A percentile compares a stretch with the other conserved stretches of the same genome.
Conservation (phyloP, 2,329 filamentous ascomycete species). For the Lachnellula occidentalis region DNA sequence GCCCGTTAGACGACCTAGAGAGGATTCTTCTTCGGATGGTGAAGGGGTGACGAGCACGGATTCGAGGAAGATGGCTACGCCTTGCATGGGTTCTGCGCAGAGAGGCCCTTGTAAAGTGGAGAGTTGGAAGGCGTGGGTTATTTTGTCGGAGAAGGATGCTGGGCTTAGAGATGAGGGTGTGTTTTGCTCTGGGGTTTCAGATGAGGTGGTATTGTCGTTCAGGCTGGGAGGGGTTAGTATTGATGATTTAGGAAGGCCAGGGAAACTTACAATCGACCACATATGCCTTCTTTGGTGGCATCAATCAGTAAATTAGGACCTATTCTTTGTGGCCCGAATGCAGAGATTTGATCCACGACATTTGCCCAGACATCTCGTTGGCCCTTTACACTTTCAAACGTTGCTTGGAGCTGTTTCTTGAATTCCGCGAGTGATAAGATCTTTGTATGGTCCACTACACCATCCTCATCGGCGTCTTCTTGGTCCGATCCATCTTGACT, state of each 20-base stretch:
- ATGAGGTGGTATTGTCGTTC: conserved; percentile 17
- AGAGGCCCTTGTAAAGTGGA: conserved; percentile 83
- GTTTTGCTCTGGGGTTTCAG: conserved; percentile 26
- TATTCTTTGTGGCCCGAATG: conserved; percentile 79
- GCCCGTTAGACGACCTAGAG: conserved; percentile 76
- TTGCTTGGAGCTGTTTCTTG: conserved; percentile 61
- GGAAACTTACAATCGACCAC: conserved; percentile 59
- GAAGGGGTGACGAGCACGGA: conserved; percentile 59
- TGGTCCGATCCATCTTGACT: conserved; percentile 27
- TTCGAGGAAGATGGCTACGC: conserved; percentile 86
- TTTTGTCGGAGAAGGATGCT: conserved; percentile 79
- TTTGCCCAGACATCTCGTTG: conserved; percentile 73
- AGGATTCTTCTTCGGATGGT: conserved; percentile 44
- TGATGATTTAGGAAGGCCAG: not conserved
- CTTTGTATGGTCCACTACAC: conserved; percentile 53
- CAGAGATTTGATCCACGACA: conserved; percentile 73
- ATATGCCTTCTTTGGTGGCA: conserved; percentile 64
- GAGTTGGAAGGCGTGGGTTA: conserved; percentile 90
- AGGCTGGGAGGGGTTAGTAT: conserved; percentile 24
- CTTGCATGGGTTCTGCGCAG: conserved; percentile 89
- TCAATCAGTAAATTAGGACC: conserved; percentile 91
- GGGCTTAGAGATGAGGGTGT: conserved; percentile 49
- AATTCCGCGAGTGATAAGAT: conserved; percentile 70
- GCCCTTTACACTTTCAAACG: conserved; percentile 66
- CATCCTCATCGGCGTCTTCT: conserved; percentile 46